Base-by-base conservation (phyloP, 2,329 filamentous ascomycete species). In the Madurella fahalii region DNA sequence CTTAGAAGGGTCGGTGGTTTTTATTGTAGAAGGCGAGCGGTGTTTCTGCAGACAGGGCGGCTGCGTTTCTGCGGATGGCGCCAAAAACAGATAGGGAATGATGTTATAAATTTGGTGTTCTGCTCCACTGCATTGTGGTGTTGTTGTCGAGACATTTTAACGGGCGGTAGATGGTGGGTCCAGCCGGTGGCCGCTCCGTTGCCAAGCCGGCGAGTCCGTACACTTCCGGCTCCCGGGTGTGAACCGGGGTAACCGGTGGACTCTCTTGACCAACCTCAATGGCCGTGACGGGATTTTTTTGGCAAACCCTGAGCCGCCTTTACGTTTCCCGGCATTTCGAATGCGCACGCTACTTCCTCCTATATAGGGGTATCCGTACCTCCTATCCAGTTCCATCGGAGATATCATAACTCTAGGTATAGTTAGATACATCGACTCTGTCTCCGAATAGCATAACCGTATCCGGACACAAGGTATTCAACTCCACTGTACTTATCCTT, bases 1-100 rank as follows among this genome's bases (percentile, higher is more conserved):
- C 87, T 65, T 91, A 77, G 62, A 54, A 44, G 12, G 42, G 15
- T 16, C 9, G 16, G 16, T 54, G 31, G 43, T 50, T 15, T 56
- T 58, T 17, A 41, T 42, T 53, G 56, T 56, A 57, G 52, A 61
- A 47, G 59, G 54, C 54, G 46, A 60, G 60, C 57, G 53, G 53
- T 54, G 30, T 54, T 57, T 59, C 53, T 54, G 48, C 48, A 40
- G 50, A 41, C 46, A 49, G 41, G 51, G 57, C 47, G 52, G 52
- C 40, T 51, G 43, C 47, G 56, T 58, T 54, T 52, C 46, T 17
- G 16, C 41, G 47, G 50, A 41, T 54, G 61, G 58, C 58, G 55
- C 52, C 60, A 49, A 55, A 62, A 58, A 58, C 49, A 58, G 53
- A 63, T 58, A 58, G 54, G 54, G 56, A 56, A 60, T 31, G 52